Evolutionary conservation across 2,329 filamentous ascomycete species (phyloP).

Genomic region (Neonectria coccinea): DNA sequence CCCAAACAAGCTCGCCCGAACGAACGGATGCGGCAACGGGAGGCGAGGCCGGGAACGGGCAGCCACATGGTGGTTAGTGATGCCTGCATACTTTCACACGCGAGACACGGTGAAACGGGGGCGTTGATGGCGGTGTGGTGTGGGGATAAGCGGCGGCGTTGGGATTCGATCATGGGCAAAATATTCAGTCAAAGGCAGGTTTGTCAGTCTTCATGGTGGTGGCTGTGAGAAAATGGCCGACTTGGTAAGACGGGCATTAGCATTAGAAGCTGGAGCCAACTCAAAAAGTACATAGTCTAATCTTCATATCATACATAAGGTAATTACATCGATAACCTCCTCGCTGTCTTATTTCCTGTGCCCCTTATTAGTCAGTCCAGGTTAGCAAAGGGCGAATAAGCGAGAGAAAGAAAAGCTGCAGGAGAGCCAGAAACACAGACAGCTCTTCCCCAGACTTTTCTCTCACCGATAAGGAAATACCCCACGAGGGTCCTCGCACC

Average conservation of each 20-base stretch:
- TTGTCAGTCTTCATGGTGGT: neutral
- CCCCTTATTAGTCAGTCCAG: neutral
- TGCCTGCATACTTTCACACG: neutral
- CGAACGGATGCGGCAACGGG: neutral
- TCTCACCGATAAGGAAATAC: conserved; percentile 3
- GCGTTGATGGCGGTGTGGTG: neutral
- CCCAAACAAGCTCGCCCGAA: neutral
- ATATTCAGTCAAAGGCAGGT: no score
- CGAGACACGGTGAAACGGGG: neutral
- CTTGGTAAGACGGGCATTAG: neutral
- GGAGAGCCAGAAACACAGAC: neutral
- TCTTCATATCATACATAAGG: no score
- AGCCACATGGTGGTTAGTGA: neutral
- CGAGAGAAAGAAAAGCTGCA: neutral
- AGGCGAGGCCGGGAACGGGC: neutral
- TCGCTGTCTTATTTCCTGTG: neutral
- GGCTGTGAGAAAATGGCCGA: neutral
- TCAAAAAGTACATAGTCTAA: neutral
- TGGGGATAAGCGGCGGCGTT: neutral
- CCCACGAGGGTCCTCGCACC: neutral
- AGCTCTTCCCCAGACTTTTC: neutral
- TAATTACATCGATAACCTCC: neutral
- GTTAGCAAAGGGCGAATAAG: neutral
- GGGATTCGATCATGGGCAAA: neutral
- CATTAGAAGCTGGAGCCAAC: neutral